These are phyloP conservation scores for Phytophthora kernoviae DNA, from an alignment of 352 stramenopile genomes.

Conservation along the genomic window DNA sequence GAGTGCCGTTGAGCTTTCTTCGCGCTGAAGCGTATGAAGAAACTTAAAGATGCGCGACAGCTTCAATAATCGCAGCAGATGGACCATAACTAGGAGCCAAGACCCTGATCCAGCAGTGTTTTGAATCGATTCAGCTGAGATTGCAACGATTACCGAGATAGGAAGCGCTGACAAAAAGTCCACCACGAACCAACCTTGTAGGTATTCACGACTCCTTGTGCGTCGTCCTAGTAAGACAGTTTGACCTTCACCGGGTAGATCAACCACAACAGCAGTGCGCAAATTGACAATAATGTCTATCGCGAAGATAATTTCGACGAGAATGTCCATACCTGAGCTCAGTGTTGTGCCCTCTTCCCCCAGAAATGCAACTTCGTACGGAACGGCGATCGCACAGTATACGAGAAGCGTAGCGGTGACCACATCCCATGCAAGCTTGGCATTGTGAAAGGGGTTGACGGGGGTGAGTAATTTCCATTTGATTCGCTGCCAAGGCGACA, in stretches of 20 bases:
- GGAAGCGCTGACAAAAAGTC: conserved; percentile 73
- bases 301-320: conserved; percentile 52
- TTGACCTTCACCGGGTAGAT: conserved; percentile 38
- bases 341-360: conserved; percentile 24
- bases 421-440: conserved; percentile 61
- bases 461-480: conserved; percentile 36
- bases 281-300: conserved; percentile 69
- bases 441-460: conserved; percentile 54
- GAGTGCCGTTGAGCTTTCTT: conserved; percentile 49
- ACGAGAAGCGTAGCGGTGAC: conserved; percentile 45
- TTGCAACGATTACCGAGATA: conserved; percentile 39
- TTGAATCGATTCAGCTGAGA: conserved; percentile 24
- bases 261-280: conserved; percentile 44
- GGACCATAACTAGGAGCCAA: conserved; percentile 55
- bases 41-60: conserved; percentile 89
- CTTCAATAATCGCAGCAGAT: conserved; percentile 82
- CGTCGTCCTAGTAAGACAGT: conserved; percentile 39
- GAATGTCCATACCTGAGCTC: conserved; percentile 40
- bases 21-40: conserved; percentile 61
- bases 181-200: conserved; percentile 73
- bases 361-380: conserved; percentile 70
- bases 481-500: conserved; percentile 27
- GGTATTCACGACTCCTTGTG: conserved; percentile 47
- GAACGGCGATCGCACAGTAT: conserved; percentile 64
- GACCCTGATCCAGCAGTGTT: conserved; percentile 6